Evolutionary conservation across 2,329 filamentous ascomycete genomes (phyloP).

Genomic region (Bimuria novae-zelandiae): DNA sequence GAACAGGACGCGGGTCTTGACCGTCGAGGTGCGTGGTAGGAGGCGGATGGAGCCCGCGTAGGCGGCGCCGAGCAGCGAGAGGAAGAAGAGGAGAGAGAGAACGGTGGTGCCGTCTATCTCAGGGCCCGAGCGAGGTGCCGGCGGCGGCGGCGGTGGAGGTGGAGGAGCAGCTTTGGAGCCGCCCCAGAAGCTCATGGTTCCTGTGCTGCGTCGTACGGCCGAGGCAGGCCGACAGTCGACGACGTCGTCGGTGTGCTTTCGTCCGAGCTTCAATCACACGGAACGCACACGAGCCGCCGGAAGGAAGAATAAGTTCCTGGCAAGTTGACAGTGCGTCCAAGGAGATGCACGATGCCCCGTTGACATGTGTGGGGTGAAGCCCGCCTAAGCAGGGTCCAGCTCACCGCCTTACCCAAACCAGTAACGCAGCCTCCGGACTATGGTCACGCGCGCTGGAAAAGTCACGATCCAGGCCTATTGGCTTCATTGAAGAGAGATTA

Average conservation of each 20-base stretch:
- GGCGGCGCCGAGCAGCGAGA: slow-evolving; percentile 59
- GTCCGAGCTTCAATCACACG: slow-evolving; percentile 11
- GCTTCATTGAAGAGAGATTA: slow-evolving; percentile 20
- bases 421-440: slow-evolving; percentile 1
- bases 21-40: slow-evolving; percentile 59
- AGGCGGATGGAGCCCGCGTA: slow-evolving; percentile 54
- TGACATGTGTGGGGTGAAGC: slow-evolving; percentile 15
- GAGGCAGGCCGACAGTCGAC: not conserved
- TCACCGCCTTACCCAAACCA: not conserved
- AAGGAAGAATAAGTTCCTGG: not conserved
- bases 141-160: slow-evolving; percentile 61
- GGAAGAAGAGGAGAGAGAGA: slow-evolving; percentile 59
- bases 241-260: not conserved
- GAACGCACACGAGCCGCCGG: slow-evolving; percentile 5
- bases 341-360: slow-evolving; percentile 24
- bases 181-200: slow-evolving; percentile 11
- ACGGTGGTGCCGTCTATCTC: slow-evolving; percentile 56
- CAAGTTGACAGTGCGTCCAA: slow-evolving; percentile 1
- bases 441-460: slow-evolving; percentile 32
- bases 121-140: slow-evolving; percentile 56
- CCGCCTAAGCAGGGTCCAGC: slow-evolving; percentile 9
- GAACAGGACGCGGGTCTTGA: slow-evolving; percentile 75
- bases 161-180: slow-evolving; percentile 47
- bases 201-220: not conserved
- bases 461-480: slow-evolving; percentile 36